phyloP scores from a whole-genome alignment of 768 basidiomycete genomes.

The Sporobolomyces roseus region DNA sequence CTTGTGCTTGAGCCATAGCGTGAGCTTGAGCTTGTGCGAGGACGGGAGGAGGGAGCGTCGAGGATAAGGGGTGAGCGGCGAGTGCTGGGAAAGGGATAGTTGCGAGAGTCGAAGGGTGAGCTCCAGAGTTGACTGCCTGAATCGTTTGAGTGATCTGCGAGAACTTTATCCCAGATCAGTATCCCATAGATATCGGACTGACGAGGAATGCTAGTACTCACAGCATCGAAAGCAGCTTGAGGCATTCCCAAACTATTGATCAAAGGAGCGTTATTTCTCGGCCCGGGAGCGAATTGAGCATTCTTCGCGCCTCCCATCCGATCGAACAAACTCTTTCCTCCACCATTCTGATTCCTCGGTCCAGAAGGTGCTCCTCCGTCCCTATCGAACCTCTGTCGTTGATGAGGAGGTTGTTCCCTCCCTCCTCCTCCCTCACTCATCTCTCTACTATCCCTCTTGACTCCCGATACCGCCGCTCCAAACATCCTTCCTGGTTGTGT shows the following conservation, averaged over 20 bases:
- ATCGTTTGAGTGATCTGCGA: slow-evolving; percentile 36
- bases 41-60: slow-evolving; percentile 28
- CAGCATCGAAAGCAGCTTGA: slow-evolving; percentile 34
- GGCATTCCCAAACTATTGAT: slow-evolving; percentile 29
- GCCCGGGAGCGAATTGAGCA: slow-evolving; percentile 32
- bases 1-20: slow-evolving; percentile 39
- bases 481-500: slow-evolving; percentile 29
- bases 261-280: slow-evolving; percentile 14
- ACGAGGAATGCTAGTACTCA: neutral
- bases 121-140: slow-evolving; percentile 31
- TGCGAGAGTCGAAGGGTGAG: slow-evolving; percentile 32
- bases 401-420: slow-evolving; percentile 11
- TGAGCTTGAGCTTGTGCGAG: slow-evolving; percentile 37
- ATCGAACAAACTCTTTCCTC: slow-evolving; percentile 28
- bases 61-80: slow-evolving; percentile 22
- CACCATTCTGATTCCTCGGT: slow-evolving; percentile 5
- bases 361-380: too few species aligned
- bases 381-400: slow-evolving; percentile 20
- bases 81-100: slow-evolving; percentile 34
- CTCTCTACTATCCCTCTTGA: slow-evolving; percentile 40
- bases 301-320: slow-evolving; percentile 34
- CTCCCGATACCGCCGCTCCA: slow-evolving; percentile 39
- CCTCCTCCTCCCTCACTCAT: neutral
- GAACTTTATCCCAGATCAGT: too few species aligned
- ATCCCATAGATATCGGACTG: too few species aligned